phyloP scores from a whole-genome alignment of 1,139 yeast genomes.

The Kurtzmaniella natalensis region DNA sequence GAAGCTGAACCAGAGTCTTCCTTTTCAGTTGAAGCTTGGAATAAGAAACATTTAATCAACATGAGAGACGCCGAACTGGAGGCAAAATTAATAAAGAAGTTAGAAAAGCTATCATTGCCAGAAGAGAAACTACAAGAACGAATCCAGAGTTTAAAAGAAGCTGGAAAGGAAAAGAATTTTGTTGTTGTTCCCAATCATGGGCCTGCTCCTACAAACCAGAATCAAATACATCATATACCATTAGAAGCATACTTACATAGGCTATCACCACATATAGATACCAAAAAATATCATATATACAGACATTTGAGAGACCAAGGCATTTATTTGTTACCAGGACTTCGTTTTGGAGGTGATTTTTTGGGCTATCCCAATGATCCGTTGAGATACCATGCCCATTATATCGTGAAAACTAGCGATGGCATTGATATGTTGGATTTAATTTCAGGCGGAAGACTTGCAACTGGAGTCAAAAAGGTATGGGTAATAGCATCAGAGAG shows the following conservation, averaged over 20 bases:
- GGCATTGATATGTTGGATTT: slow-evolving; percentile 51
- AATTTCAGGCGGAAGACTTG: slow-evolving; percentile 81
- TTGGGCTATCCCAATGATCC: slow-evolving; percentile 97
- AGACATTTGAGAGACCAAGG: slow-evolving; percentile 41
- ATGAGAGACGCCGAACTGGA: slow-evolving; percentile 5
- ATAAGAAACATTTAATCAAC: slow-evolving; percentile 4
- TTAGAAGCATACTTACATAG: background rate
- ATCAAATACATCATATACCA: background rate
- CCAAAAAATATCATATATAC: slow-evolving; percentile 16
- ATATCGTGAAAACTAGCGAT: slow-evolving; percentile 57
- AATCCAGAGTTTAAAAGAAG: slow-evolving; percentile 1
- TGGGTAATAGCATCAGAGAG: slow-evolving; percentile 69
- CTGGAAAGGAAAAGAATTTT: slow-evolving; percentile 5
- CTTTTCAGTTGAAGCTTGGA: background rate
- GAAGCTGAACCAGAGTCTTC: background rate
- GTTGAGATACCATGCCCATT: slow-evolving; percentile 81
- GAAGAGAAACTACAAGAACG: slow-evolving; percentile 4
- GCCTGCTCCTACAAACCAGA: background rate
- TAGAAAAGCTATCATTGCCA: slow-evolving; percentile 6
- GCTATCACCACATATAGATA: background rate
- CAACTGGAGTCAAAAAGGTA: slow-evolving; percentile 87
- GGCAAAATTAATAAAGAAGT: slow-evolving; percentile 7
- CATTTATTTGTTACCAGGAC: slow-evolving; percentile 72
- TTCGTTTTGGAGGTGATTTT: slow-evolving; percentile 85
- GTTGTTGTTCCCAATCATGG: slow-evolving; percentile 5